A percentile compares a stretch with the other conserved stretches of the same genome.
These are phyloP conservation scores for Lycium barbarum DNA, from an alignment of 257 asterid species.

Conservation along the genomic window DNA sequence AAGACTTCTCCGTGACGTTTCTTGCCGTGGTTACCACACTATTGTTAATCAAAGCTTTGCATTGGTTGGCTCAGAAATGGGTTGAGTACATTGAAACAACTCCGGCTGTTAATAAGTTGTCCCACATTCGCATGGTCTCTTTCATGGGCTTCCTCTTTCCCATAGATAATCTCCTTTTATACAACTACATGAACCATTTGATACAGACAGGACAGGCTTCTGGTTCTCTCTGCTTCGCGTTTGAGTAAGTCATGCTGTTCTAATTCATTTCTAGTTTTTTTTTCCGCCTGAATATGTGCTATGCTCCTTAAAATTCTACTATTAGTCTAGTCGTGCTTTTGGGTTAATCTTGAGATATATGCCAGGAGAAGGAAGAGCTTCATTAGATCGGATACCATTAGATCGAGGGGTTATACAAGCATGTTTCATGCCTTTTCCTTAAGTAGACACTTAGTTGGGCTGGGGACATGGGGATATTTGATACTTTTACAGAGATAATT, in stretches of 20 bases:
- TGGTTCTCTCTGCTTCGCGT: slow-evolving; percentile 87
- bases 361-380: too few species aligned
- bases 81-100: slow-evolving; percentile 97
- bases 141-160: slow-evolving; percentile 88
- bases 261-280: neutral
- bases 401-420: too few species aligned
- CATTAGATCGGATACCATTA: too few species aligned
- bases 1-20: slow-evolving; percentile 85
- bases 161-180: slow-evolving; percentile 68
- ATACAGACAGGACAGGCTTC: slow-evolving; percentile 83
- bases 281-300: neutral
- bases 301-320: neutral
- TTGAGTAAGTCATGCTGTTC: slow-evolving; percentile 70
- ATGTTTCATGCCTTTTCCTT: too few species aligned
- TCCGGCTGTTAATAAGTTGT: slow-evolving; percentile 71
- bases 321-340: too few species aligned
- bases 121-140: slow-evolving; percentile 85
- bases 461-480: too few species aligned
- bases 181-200: slow-evolving; percentile 63
- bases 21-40: slow-evolving; percentile 88
- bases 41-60: slow-evolving; percentile 90
- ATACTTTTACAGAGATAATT: too few species aligned
- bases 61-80: slow-evolving; percentile 98
- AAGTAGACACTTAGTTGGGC: too few species aligned
- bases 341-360: too few species aligned